Evolutionary conservation across 2,329 filamentous ascomycete species (phyloP).

Genomic region (Leptosphaerulina australis): DNA sequence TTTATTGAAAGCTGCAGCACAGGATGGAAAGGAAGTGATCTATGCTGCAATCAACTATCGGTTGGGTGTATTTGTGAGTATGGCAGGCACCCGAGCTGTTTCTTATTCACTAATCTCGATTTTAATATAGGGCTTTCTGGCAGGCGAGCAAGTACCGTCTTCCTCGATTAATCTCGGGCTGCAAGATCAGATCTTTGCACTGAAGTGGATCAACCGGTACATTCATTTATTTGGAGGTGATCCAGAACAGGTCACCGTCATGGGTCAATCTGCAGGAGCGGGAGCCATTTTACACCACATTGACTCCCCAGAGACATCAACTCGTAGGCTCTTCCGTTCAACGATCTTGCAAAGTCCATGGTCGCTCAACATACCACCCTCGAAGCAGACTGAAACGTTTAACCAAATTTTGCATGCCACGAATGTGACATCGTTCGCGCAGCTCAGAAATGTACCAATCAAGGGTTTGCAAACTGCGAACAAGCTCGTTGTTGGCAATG

Average conservation of each 20-base stretch:
- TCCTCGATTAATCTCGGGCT: neutral
- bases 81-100: neutral
- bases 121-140: neutral
- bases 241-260: neutral
- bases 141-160: neutral
- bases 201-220: neutral
- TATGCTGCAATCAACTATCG: neutral
- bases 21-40: neutral
- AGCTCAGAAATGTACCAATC: neutral
- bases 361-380: neutral
- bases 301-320: neutral
- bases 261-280: neutral
- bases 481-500: neutral
- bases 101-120: too few species aligned
- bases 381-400: neutral
- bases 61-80: neutral
- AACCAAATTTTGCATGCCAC: neutral
- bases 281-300: neutral
- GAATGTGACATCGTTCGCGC: neutral
- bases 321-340: neutral
- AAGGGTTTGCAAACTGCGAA: neutral
- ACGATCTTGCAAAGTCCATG: neutral
- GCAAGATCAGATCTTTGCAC: neutral
- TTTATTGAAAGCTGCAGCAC: neutral
- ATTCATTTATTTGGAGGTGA: neutral